phyloP scores from a whole-genome alignment of 345 rosid genomes.

The Clausena lansium region DNA sequence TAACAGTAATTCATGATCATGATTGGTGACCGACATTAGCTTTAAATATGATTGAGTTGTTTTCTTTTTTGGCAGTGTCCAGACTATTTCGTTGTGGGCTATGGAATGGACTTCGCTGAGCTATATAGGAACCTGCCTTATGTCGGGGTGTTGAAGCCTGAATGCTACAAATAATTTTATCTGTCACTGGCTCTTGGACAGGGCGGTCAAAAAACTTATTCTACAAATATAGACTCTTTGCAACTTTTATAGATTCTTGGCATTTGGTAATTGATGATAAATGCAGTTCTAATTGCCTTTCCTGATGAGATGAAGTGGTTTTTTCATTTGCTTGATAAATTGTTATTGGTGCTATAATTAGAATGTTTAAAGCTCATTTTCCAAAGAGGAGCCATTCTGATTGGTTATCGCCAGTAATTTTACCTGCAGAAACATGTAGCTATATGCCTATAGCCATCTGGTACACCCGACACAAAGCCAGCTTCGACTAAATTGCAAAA shows the following conservation, averaged over 20 bases:
- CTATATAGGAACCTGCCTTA: constrained; percentile 81
- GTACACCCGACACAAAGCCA: no score
- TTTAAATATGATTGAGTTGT: background rate
- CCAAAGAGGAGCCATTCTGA: no score
- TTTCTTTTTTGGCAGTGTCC: constrained; percentile 60
- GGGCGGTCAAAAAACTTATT: background rate
- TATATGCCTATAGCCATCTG: no score
- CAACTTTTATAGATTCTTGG: background rate
- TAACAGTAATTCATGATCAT: background rate
- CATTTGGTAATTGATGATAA: background rate
- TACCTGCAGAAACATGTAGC: no score
- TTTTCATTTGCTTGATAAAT: no score
- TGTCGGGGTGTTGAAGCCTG: constrained; percentile 80
- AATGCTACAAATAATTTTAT: constrained; percentile 42
- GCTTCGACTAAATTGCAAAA: no score
- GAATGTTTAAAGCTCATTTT: no score
- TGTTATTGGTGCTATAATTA: no score
- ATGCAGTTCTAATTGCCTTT: background rate
- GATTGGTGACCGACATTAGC: background rate
- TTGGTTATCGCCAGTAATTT: no score
- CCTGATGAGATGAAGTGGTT: no score
- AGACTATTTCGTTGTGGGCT: constrained; percentile 82
- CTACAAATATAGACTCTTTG: background rate
- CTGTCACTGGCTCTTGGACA: background rate
- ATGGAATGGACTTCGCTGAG: constrained; percentile 96